Evolutionary conservation across 1,139 yeast species (phyloP), one percentile per base, ranked within the genome.

Genomic region (Yamadazyma atmosphaerica): DNA sequence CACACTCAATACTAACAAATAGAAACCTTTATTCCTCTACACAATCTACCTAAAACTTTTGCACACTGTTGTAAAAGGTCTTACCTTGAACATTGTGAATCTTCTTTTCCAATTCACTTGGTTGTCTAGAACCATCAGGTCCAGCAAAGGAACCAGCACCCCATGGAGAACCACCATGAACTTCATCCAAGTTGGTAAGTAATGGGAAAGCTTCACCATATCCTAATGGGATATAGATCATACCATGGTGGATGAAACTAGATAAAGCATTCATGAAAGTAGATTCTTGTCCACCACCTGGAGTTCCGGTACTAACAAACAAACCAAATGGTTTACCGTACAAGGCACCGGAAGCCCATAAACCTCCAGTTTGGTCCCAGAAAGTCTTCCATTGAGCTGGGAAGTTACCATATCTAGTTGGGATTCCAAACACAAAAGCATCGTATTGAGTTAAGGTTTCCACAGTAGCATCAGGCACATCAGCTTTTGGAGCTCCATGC

Each of bases 91-190:
- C 44, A n/a, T 39, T 41, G 19, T 74, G 76, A 33, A 70, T 47
- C 37, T 59, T 56, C 52, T 61, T 53, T 50, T 75, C 81, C 33
- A 62, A 47, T 34, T 58, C 63, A 36, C 63, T 44, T 18, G 77
- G 71, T 42, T 56, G 60, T 63, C 75, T 69, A 11, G 76, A 63
- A 37, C 80, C 80, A 51, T 72, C 79, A 18, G 62, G 45, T 38
- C 71, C 76, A 29, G 81, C 77, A 43, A 60, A 56, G 13, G 74
- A 56, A 46, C 79, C 79, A 16, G 80, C 69, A 54, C 80, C 80
- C 67, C 72, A 75, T 23, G 80, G 67, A 38, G 77, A 61, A 41
- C 69, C 70, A 47, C 79, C 79, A 43, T 68, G 75, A 31, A 60
- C 55, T 50, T 70, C 76, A 1, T 60, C 61, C 29, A 68, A 41